Evolutionary conservation across 495 filamentous ascomycete species (phyloP), one percentile per base, ranked within the genome.

Genomic region (Aspergillus conjunctus): DNA sequence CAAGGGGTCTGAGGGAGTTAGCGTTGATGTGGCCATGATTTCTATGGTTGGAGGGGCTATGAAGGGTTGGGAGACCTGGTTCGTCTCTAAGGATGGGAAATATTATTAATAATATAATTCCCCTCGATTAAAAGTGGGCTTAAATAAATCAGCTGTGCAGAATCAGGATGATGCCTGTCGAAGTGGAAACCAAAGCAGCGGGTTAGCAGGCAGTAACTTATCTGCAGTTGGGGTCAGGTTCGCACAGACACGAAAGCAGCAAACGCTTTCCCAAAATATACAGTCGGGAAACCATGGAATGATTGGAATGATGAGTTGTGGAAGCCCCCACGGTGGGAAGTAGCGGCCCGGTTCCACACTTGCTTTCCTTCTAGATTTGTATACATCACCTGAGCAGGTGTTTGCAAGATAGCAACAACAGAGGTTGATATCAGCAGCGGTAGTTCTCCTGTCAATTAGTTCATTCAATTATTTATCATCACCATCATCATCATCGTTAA

Each of bases 151-250:
- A 1, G 20, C 44, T 21, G 43, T 12, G 44, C 44, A 22, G 10
- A 21, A 48, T 48, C n/a, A 21, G 20, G 11, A 31, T n/a, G 14
- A 21, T 14, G 49, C 12, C 34, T 54, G 37, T 46, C 58, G 12
- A 54, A 41, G 11, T 41, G 37, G n/a, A 15, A 34, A 20, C 30
- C 34, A 32, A 60, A 53, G 30, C 26, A 26, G 26, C 26, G 26
- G 26, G 41, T 51, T 33, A 26, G 21, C 21, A 51, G 49, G 20
- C 26, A 32, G 11, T 26, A 32, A 37, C 14, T 45, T 52, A 20
- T 50, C 52, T 65, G 62, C 62, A 65, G 22, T 54, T 41, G 17
- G 51, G 51, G 30, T 58, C 54, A 54, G 63, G 63, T 58, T 56
- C 51, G 63, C 63, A 61, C 63, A 61, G 63, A 65, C 58, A 58